phyloP scores from a whole-genome alignment of 73 alveolate species.

The Tetrahymena malaccensis region DNA sequence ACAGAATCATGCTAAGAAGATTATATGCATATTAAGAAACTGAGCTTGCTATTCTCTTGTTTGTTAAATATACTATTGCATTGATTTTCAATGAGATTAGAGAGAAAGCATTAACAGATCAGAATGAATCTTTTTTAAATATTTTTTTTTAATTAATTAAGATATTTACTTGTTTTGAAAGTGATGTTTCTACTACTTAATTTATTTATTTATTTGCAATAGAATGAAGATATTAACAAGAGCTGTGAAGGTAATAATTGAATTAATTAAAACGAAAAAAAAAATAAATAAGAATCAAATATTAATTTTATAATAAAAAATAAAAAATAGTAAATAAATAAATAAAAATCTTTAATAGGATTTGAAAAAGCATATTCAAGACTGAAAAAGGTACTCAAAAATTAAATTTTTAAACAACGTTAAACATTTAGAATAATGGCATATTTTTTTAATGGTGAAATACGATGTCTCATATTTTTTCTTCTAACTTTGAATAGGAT shows the following conservation, averaged over 20 bases:
- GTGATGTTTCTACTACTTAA: neutral
- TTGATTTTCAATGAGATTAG: neutral
- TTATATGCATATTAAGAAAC: neutral
- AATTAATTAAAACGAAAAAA: neutral
- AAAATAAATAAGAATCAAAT: neutral
- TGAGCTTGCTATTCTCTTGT: slow-evolving; percentile 1
- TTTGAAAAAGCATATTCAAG: neutral
- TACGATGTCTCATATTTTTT: neutral
- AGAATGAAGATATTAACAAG: neutral
- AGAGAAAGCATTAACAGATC: neutral
- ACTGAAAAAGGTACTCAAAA: neutral
- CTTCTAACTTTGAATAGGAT: neutral
- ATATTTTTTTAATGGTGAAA: neutral
- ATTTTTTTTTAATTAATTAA: neutral
- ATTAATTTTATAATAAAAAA: neutral
- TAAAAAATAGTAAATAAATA: neutral
- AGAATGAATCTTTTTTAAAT: neutral
- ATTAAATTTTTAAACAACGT: neutral
- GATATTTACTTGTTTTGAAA: neutral
- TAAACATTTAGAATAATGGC: neutral
- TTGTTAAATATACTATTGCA: neutral
- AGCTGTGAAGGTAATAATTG: neutral
- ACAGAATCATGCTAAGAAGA: neutral
- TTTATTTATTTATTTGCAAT: neutral
- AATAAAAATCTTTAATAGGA: neutral